Evolutionary conservation across 306 rosid genomes (phyloP), one percentile per base, ranked within the genome.

Genomic region (Corylus avellana): DNA sequence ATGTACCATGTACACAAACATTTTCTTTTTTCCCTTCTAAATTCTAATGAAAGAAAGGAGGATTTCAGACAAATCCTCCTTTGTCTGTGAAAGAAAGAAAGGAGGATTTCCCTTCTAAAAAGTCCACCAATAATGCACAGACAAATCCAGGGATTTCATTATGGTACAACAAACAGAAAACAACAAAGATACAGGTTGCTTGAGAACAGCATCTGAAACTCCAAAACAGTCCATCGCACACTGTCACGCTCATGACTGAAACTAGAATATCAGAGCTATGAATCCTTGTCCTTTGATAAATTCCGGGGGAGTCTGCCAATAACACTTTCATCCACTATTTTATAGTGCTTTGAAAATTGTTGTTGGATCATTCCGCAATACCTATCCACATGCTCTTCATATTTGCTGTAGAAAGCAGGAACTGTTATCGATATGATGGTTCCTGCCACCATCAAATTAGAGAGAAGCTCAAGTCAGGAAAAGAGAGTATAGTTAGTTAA

Each of bases 321-420:
- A 70, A 95, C 91, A 80, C 69, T 88, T 54, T 92, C 98, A 72
- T 95, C 98, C 68, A 95, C 94, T 39, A 92, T 79, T 88, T 83
- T 90, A 58, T 92, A 95, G 79, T 90, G 93, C 89, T 88, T 93
- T 50, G 97, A 90, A 85, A 95, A 91, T 74, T 93, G 96, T 69
- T 37, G 82, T 59, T 88, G 86, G 86, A 92, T 83, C 77, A 85
- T 77, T 76, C 97, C 97, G 18, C 42, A 87, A 67, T 84, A 90
- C 73, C 83, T 84, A 77, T 91, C 92, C 66, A 92, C 87, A 18
- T 72, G 82, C 47, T 32, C 82, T 61, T 92, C 90, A 56, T 81
- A 82, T 81, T 82, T 92, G 79, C 81, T 82, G 92, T 91, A 93
- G 83, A 95, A 80, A 12, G 94, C 96, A 17, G 98, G 99, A 75